Conservation (phyloP, 1,284 basidiomycete genomes). For the Clitocybe nebularis region DNA sequence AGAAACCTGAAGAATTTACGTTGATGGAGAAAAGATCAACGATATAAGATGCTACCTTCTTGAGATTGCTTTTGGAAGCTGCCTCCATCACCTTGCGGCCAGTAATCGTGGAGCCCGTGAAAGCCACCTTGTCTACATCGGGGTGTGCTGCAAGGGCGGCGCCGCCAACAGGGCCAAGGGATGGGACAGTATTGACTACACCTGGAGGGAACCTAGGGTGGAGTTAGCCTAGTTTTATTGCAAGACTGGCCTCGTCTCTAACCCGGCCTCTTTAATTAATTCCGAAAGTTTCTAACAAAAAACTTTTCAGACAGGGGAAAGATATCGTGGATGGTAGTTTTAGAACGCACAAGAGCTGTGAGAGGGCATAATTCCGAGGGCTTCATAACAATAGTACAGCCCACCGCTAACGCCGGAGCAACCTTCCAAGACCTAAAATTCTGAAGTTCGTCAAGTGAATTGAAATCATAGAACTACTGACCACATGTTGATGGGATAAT, state of each 20-base stretch:
- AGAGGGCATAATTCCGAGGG: conserved; percentile 91
- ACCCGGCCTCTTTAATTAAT: conserved; percentile 79
- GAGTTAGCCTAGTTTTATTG: no score
- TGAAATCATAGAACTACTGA: conserved; percentile 27
- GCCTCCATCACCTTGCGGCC: conserved; percentile 91
- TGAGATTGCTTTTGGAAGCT: conserved; percentile 90
- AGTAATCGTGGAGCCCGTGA: conserved; percentile 83
- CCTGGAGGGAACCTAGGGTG: conserved; percentile 86
- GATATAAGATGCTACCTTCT: conserved; percentile 50
- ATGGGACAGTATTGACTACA: conserved; percentile 87
- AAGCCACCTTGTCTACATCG: conserved; percentile 83
- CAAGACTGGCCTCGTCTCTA: no score
- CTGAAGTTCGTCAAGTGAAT: conserved; percentile 7
- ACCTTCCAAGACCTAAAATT: conserved; percentile 79
- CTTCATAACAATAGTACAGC: conserved; percentile 89
- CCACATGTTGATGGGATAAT: conserved; percentile 93
- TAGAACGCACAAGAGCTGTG: conserved; percentile 64
- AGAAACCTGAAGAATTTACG: conserved; percentile 54
- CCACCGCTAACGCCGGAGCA: conserved; percentile 84
- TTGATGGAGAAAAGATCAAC: conserved; percentile 8
- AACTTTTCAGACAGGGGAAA: not conserved
- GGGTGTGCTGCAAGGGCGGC: conserved; percentile 75
- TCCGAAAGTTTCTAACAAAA: conserved; percentile 70
- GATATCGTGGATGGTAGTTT: not conserved
- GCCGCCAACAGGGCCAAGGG: conserved; percentile 79